A percentile compares a stretch with the other conserved stretches of the same genome.
phyloP scores from a whole-genome alignment of 2,329 filamentous ascomycete species.

The Neonectria hederae region DNA sequence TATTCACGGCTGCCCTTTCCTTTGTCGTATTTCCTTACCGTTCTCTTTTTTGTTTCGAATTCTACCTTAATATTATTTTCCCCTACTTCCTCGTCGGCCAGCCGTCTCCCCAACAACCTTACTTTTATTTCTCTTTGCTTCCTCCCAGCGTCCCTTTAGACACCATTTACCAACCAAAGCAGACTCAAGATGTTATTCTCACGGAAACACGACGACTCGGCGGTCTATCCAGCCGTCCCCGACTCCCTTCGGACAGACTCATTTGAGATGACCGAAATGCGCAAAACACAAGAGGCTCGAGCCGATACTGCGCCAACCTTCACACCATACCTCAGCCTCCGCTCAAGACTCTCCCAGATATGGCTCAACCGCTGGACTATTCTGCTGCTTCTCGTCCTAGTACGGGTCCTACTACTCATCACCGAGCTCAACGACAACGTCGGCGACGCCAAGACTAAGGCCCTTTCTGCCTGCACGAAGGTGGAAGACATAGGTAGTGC shows the following conservation, averaged over 20 bases:
- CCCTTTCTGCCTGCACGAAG: conserved; percentile 87
- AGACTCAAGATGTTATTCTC: conserved; percentile 51
- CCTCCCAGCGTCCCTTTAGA: conserved; percentile 24
- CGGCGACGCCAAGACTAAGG: conserved; percentile 78
- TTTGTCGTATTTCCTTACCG: conserved; percentile 22
- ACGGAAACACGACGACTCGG: conserved; percentile 44
- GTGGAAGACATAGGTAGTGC: conserved; percentile 93
- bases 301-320: conserved; percentile 72
- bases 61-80: conserved; percentile 29
- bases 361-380: conserved; percentile 99
- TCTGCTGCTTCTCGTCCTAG: conserved; percentile 84
- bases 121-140: conserved; percentile 13
- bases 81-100: conserved; percentile 10
- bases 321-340: conserved; percentile 92
- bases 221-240: conserved; percentile 51
- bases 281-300: conserved; percentile 44
- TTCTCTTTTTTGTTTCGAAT: conserved; percentile 11
- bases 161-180: conserved; percentile 39
- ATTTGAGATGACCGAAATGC: conserved; percentile 48
- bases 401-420: conserved; percentile 81
- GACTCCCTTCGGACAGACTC: conserved; percentile 50
- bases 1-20: conserved; percentile 11
- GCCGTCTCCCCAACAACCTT: conserved; percentile 17
- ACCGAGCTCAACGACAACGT: conserved; percentile 78
- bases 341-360: conserved; percentile 89